These are phyloP conservation scores for Fistulinella staudtii DNA, from an alignment of 1,284 basidiomycete genomes.

Conservation along the genomic window DNA sequence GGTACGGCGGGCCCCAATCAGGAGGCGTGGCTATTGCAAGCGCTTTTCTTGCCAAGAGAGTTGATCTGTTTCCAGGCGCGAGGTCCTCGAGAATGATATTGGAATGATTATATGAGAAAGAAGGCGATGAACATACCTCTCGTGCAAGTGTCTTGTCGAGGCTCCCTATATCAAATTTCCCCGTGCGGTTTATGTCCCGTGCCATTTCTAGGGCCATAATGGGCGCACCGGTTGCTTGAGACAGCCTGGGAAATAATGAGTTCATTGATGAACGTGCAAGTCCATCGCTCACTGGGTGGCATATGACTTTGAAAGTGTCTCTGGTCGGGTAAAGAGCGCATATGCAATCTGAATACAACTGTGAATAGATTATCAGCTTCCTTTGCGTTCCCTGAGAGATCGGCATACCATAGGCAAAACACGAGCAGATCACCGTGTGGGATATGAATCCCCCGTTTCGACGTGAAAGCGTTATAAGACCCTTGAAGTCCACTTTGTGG, in stretches of 20 bases:
- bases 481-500: slow-evolving; percentile 73
- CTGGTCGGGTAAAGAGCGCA: slow-evolving; percentile 76
- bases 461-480: slow-evolving; percentile 72
- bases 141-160: slow-evolving; percentile 53
- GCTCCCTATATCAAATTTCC: slow-evolving; percentile 51
- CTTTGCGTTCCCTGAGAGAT: neutral
- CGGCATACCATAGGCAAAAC: slow-evolving; percentile 70
- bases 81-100: slow-evolving; percentile 36
- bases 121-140: slow-evolving; percentile 37
- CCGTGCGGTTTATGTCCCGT: slow-evolving; percentile 53
- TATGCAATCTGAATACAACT: slow-evolving; percentile 91
- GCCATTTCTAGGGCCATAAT: slow-evolving; percentile 60
- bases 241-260: slow-evolving; percentile 40
- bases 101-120: slow-evolving; percentile 12
- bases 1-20: slow-evolving; percentile 53
- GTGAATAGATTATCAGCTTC: slow-evolving; percentile 2
- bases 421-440: slow-evolving; percentile 85
- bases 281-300: slow-evolving; percentile 55
- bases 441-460: slow-evolving; percentile 63
- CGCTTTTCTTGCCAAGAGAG: slow-evolving; percentile 35
- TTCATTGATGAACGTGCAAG: neutral
- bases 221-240: slow-evolving; percentile 65
- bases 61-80: slow-evolving; percentile 38
- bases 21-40: slow-evolving; percentile 33
- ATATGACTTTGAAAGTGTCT: slow-evolving; percentile 80